phyloP scores from a whole-genome alignment of 176 grass and related monocot species.

The Ampelocalamus luodianensis region DNA sequence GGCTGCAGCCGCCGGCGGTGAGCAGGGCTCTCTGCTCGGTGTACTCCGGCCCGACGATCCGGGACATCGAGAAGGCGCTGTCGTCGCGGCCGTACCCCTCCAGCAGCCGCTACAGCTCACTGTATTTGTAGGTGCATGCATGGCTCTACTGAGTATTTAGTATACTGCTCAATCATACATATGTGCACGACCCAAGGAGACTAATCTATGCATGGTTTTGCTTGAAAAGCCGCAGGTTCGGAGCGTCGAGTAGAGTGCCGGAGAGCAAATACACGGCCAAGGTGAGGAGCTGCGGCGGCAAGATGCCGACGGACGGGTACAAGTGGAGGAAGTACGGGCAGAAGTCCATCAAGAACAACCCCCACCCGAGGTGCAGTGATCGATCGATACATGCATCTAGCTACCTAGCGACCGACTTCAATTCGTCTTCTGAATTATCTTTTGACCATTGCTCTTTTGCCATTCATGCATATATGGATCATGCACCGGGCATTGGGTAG shows the following conservation, averaged over 20 bases:
- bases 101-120: constrained; percentile 36
- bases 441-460: not conserved
- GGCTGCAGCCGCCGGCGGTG: constrained; percentile 28
- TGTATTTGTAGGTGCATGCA: constrained; percentile 44
- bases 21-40: constrained; percentile 52
- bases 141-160: not conserved
- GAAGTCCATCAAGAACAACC: constrained; percentile 86
- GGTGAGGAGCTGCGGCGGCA: constrained; percentile 61
- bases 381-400: not conserved
- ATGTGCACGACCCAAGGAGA: not conserved
- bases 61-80: constrained; percentile 66
- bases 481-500: not conserved
- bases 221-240: constrained; percentile 33
- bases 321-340: constrained; percentile 91
- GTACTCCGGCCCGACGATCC: constrained; percentile 73
- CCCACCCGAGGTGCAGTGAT: constrained; percentile 59
- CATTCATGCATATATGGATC: not conserved
- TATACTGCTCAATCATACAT: not conserved
- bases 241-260: constrained; percentile 25
- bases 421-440: not conserved
- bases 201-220: constrained; percentile 6
- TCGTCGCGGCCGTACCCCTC: constrained; percentile 15
- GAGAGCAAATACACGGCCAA: constrained; percentile 57
- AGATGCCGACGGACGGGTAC: constrained; percentile 64
- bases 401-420: not conserved